A percentile compares a stretch with the other conserved stretches of the same genome.
Evolutionary conservation across 306 rosid genomes (phyloP).

Genomic region (Crotalaria pallida): DNA sequence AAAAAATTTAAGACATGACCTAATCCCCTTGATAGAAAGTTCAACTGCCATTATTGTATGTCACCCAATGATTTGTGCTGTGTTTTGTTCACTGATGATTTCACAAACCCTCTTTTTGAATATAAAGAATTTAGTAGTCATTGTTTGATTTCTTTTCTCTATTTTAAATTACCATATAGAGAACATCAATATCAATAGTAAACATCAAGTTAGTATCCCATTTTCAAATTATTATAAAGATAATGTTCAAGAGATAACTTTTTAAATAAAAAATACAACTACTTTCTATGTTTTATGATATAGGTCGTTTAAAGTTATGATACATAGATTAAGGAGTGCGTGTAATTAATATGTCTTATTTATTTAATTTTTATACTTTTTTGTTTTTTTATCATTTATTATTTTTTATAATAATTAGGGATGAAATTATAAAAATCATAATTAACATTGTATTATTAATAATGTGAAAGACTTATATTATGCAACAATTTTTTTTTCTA

Average conservation of each 20-base stretch:
- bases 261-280: neutral
- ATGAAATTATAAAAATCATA: no score
- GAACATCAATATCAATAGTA: slow-evolving; percentile 14
- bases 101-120: slow-evolving; percentile 24
- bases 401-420: no score
- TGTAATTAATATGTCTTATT: no score
- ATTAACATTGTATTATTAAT: no score
- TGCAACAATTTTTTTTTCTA: no score
- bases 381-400: no score
- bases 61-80: slow-evolving; percentile 45
- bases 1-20: slow-evolving; percentile 28
- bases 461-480: no score
- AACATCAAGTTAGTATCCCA: neutral
- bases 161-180: neutral
- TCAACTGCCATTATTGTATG: slow-evolving; percentile 47
- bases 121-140: slow-evolving; percentile 15
- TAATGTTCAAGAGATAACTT: no score
- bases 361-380: no score
- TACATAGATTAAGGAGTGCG: no score
- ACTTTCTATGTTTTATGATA: no score
- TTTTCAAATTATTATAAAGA: neutral
- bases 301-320: no score
- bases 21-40: slow-evolving; percentile 41
- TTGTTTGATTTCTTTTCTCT: neutral
- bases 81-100: slow-evolving; percentile 33